phyloP scores from a whole-genome alignment of 2,329 filamentous ascomycete species.

The Ceratocystis cacaofunesta region DNA sequence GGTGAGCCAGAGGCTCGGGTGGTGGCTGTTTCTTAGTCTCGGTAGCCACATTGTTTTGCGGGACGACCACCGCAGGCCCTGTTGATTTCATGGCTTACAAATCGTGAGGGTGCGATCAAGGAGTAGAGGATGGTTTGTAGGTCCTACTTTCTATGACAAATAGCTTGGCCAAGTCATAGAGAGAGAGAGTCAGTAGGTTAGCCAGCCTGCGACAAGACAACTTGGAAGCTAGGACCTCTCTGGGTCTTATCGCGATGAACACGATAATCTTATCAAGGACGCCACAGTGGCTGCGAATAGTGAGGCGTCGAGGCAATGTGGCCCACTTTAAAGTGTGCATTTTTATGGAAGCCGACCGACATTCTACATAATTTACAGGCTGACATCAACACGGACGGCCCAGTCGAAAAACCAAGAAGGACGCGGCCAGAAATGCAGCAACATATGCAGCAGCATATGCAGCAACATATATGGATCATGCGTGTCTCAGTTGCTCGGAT shows the following conservation, averaged over 20 bases:
- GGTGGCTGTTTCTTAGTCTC: conserved; percentile 38
- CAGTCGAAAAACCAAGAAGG: background rate
- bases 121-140: background rate
- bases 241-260: background rate
- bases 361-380: background rate
- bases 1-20: conserved; percentile 56
- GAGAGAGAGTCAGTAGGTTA: background rate
- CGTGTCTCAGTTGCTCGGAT: background rate
- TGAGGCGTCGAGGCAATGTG: background rate
- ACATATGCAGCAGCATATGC: background rate
- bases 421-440: background rate
- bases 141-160: background rate
- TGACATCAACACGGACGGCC: background rate
- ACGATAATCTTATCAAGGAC: background rate
- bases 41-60: background rate
- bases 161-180: background rate
- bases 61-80: background rate
- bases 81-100: background rate
- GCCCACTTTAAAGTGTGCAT: background rate
- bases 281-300: background rate
- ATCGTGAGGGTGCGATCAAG: background rate
- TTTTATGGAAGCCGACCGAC: background rate
- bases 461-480: background rate
- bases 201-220: background rate
- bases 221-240: background rate